These are phyloP conservation scores for Aspergillus udagawae DNA, from an alignment of 2,329 filamentous ascomycete species.

Conservation along the genomic window DNA sequence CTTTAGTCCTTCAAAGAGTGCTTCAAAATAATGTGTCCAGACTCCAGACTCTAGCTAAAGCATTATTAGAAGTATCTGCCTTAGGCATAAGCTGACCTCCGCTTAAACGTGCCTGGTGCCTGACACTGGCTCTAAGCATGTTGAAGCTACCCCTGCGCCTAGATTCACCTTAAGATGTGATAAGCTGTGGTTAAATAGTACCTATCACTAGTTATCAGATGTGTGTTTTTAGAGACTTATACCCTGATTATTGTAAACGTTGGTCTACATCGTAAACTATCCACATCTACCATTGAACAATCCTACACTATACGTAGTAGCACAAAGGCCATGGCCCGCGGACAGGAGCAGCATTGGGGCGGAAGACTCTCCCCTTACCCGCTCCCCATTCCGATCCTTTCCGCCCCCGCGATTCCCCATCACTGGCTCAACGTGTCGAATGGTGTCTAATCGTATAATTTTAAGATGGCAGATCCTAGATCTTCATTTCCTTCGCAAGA, in stretches of 20 bases:
- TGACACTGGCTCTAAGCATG: too few species aligned
- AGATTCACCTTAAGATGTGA: too few species aligned
- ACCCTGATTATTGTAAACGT: too few species aligned
- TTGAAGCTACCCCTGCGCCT: too few species aligned
- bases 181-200: too few species aligned
- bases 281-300: not conserved
- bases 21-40: not conserved
- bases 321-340: not conserved
- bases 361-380: not conserved
- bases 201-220: not conserved
- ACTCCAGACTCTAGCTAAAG: not conserved
- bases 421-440: not conserved
- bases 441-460: not conserved
- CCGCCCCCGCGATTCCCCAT: slow-evolving; percentile 6
- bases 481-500: not conserved
- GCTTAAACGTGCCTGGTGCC: too few species aligned
- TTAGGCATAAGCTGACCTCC: not conserved
- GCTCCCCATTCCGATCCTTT: slow-evolving; percentile 5
- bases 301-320: too few species aligned
- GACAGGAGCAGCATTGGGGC: not conserved
- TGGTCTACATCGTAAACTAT: not conserved
- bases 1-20: not conserved
- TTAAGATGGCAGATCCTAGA: not conserved
- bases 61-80: not conserved
- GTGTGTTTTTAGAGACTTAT: not conserved